Evolutionary conservation across 768 basidiomycete species (phyloP).

Genomic region (Lyophyllum semitale): DNA sequence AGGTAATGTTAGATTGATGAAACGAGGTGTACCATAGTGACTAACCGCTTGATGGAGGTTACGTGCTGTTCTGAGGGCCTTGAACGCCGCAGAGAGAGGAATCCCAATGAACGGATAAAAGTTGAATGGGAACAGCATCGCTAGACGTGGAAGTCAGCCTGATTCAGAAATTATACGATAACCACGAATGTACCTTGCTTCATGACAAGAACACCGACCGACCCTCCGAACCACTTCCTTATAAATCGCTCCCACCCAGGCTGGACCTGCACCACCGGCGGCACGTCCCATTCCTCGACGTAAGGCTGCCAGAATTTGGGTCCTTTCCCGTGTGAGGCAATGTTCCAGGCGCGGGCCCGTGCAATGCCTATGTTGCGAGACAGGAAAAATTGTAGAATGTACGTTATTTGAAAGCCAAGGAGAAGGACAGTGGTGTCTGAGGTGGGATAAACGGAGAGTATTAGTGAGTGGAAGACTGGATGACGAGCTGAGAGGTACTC

Average conservation of each 20-base stretch:
- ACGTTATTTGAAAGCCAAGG: slow-evolving; percentile 71
- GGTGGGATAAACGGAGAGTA: background rate
- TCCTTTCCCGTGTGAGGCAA: slow-evolving; percentile 80
- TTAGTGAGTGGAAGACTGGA: background rate
- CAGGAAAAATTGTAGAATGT: slow-evolving; percentile 81
- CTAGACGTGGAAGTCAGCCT: slow-evolving; percentile 30
- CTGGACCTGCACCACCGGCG: slow-evolving; percentile 41
- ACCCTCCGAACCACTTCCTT: slow-evolving; percentile 37
- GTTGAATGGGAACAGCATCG: slow-evolving; percentile 59
- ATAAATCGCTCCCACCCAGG: slow-evolving; percentile 28
- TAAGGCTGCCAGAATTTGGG: slow-evolving; percentile 84
- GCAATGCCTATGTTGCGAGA: slow-evolving; percentile 82
- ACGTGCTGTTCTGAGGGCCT: slow-evolving; percentile 66
- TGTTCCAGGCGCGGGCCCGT: slow-evolving; percentile 74
- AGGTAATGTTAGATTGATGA: slow-evolving; percentile 2
- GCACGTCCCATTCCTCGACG: slow-evolving; percentile 77
- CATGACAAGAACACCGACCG: slow-evolving; percentile 41
- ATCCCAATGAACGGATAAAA: slow-evolving; percentile 74
- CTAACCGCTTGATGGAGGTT: slow-evolving; percentile 69
- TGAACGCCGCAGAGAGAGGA: slow-evolving; percentile 61
- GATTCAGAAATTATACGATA: background rate
- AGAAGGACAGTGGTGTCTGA: slow-evolving; percentile 77
- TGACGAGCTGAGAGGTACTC: slow-evolving; percentile 20
- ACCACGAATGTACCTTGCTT: slow-evolving; percentile 52
- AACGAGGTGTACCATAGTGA: background rate